Percentiles rank a stretch among this genome's conserved stretches.
Conservation (phyloP, 2,329 filamentous ascomycete species). For the Immersiporthe knoxdaviesiana region DNA sequence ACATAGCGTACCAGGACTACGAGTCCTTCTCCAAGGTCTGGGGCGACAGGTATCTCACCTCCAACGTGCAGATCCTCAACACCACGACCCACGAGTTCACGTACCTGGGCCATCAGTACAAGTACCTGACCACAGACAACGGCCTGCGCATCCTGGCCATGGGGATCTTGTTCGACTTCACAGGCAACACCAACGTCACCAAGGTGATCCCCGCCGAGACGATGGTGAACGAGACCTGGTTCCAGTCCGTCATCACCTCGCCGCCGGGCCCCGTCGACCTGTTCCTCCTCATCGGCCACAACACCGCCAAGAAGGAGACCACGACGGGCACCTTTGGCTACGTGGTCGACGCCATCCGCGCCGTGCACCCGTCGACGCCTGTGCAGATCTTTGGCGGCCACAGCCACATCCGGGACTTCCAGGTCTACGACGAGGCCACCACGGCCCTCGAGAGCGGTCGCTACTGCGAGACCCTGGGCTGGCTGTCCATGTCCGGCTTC, state of each 20-base stretch:
- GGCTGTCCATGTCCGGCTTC: slow-evolving; percentile 66
- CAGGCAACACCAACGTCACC: slow-evolving; percentile 63
- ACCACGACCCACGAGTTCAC: slow-evolving; percentile 43
- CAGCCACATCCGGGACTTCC: slow-evolving; percentile 67
- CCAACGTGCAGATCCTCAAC: slow-evolving; percentile 50
- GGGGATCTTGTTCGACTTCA: slow-evolving; percentile 51
- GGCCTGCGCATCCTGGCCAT: slow-evolving; percentile 50
- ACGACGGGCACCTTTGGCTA: slow-evolving; percentile 47
- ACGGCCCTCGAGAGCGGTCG: slow-evolving; percentile 66
- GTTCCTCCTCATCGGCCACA: slow-evolving; percentile 67
- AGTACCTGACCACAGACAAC: slow-evolving; percentile 48
- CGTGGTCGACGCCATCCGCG: slow-evolving; percentile 62
- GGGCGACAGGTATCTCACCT: slow-evolving; percentile 50
- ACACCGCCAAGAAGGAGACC: slow-evolving; percentile 54
- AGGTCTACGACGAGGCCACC: slow-evolving; percentile 63
- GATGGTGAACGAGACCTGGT: slow-evolving; percentile 62
- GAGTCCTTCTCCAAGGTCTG: slow-evolving; percentile 61
- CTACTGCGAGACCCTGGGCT: slow-evolving; percentile 71
- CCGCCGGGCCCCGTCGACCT: slow-evolving; percentile 59
- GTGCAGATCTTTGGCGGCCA: slow-evolving; percentile 70
- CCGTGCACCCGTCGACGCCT: slow-evolving; percentile 57
- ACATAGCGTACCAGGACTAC: slow-evolving; percentile 65
- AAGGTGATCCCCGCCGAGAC: slow-evolving; percentile 59
- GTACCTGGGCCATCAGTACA: slow-evolving; percentile 48
- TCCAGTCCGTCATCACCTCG: slow-evolving; percentile 58